phyloP scores from a whole-genome alignment of 83 land plant genomes.

The Isoetes engelmannii region DNA sequence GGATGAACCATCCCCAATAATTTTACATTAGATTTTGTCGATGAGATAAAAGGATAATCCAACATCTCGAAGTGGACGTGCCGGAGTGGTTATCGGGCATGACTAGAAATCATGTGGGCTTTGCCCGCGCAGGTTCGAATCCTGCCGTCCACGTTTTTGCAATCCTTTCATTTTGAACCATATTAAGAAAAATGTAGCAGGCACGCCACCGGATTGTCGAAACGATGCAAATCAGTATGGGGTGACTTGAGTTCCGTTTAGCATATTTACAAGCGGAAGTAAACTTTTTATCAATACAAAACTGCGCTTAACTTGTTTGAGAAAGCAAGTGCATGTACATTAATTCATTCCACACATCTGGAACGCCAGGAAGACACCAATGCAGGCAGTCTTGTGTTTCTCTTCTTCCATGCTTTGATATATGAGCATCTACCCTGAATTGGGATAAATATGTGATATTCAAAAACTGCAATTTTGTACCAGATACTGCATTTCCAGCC shows the following conservation, averaged over 20 bases:
- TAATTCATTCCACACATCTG: slow-evolving; percentile 85
- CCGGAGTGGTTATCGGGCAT: slow-evolving; percentile 99
- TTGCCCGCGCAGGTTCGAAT: slow-evolving; percentile 99
- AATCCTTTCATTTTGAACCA: no score
- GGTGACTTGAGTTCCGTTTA: no score
- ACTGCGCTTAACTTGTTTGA: no score
- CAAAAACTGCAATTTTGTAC: slow-evolving; percentile 47
- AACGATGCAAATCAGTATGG: no score
- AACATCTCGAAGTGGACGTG: slow-evolving; percentile 33
- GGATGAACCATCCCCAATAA: no score
- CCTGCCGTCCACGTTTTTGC: slow-evolving; percentile 51
- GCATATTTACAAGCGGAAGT: no score
- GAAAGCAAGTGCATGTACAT: slow-evolving; percentile 39
- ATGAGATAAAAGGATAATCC: no score
- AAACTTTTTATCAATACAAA: no score
- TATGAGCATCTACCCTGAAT: slow-evolving; percentile 62
- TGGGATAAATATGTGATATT: slow-evolving; percentile 61
- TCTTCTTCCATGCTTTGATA: slow-evolving; percentile 41
- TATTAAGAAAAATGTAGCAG: no score
- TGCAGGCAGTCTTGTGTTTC: slow-evolving; percentile 69
- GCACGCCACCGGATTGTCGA: no score
- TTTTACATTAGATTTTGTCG: no score
- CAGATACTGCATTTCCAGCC: slow-evolving; percentile 49
- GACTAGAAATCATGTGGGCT: slow-evolving; percentile 99
- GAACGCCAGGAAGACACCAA: slow-evolving; percentile 90